Base-by-base conservation (phyloP, 2,329 filamentous ascomycete species). In the Aureobasidium leucospermi region DNA sequence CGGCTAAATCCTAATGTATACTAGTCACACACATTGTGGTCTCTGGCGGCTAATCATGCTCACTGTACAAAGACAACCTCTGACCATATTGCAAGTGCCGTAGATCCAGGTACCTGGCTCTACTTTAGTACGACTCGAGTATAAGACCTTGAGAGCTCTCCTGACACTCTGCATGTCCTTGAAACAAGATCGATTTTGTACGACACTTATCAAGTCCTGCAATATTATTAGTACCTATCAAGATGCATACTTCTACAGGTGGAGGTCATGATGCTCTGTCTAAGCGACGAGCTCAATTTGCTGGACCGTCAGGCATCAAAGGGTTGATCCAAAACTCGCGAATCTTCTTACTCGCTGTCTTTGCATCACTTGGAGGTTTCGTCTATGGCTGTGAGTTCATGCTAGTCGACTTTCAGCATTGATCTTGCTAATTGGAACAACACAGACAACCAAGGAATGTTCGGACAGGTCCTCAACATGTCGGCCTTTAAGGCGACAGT, bases 371-470 rank as follows among this genome's bases (percentile, higher is more conserved):
- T 10, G 66, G 66, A 62, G 66, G 66, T 39, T 62, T 67, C 31
- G 60, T 67, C 7, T 67, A 67, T 63, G 66, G 66, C 19, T 67
- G 64, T 66, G 43, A 53, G 65, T 65, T 29, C n/a, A 32, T 49
- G 23, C 28, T 15, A 7, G n/a, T n/a, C 15, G 31, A 29, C 3
- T 28, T 2, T 36, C 3, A 2, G 16, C 2, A 8, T 2, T 38
- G 28, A 6, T 42, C 36, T 9, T 36, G 28, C 47, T 59, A 23
- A 59, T 39, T 13, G 6, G 7, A 16, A 8, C 9, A 1, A 29
- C 32, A 15, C 13, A 66, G 65, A 66, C 63, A 66, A 67, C 61
- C 66, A 67, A 56, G 66, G 55, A 48, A 66, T 68, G 63, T 68
- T 68, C 43, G 62, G 62, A 32, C 62, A 64, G 31, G 61, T 68